These are phyloP conservation scores for Lasiodiplodia gonubiensis DNA, from an alignment of 2,329 filamentous ascomycete genomes.

Conservation along the genomic window DNA sequence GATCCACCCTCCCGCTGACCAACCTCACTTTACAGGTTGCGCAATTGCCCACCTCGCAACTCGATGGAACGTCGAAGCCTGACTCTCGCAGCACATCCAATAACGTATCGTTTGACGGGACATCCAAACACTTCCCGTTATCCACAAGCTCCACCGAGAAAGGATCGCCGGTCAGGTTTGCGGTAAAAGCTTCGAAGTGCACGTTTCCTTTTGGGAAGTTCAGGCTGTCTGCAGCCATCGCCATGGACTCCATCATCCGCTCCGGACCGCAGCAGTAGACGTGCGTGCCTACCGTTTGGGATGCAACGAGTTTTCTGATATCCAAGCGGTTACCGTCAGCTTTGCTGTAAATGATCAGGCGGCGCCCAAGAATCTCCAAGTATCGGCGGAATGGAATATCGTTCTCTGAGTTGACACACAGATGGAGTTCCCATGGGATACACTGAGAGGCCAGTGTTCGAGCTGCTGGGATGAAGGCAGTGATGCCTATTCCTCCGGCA, in stretches of 20 bases:
- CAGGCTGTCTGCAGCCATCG: conserved; percentile 47
- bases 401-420: conserved; percentile 58
- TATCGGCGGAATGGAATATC: conserved; percentile 63
- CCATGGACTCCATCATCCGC: conserved; percentile 62
- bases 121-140: conserved; percentile 50
- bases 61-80: conserved; percentile 53
- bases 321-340: conserved; percentile 60
- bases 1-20: conserved; percentile 46
- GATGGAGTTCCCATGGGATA: conserved; percentile 62
- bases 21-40: conserved; percentile 51
- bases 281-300: conserved; percentile 59
- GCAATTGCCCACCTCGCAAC: conserved; percentile 53
- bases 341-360: conserved; percentile 60
- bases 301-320: conserved; percentile 53
- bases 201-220: conserved; percentile 58
- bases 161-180: conserved; percentile 61
- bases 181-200: conserved; percentile 66
- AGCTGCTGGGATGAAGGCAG: conserved; percentile 64
- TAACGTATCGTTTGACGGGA: conserved; percentile 49
- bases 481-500: conserved; percentile 69
- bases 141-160: conserved; percentile 63
- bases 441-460: conserved; percentile 39
- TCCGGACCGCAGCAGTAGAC: conserved; percentile 67
- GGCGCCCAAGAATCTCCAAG: conserved; percentile 50
- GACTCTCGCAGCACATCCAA: conserved; percentile 49